These are phyloP conservation scores for Metschnikowia hibisci DNA, from an alignment of 805 yeast genomes.

Conservation along the genomic window DNA sequence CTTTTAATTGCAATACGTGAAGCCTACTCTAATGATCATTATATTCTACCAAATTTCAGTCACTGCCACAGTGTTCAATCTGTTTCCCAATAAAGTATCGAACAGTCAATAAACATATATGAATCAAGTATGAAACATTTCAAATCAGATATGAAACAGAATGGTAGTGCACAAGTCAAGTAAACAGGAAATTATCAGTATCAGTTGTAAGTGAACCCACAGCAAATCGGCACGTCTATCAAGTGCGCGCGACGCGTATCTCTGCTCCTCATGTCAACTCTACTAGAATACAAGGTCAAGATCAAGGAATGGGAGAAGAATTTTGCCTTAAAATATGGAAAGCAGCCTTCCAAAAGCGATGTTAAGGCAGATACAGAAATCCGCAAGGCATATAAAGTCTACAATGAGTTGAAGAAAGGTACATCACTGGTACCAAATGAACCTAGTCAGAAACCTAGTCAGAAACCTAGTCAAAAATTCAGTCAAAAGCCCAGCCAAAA, in stretches of 20 bases:
- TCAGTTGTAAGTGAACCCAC: too few species aligned
- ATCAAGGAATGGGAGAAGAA: conserved; percentile 41
- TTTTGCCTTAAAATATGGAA: conserved; percentile 25
- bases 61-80: too few species aligned
- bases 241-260: conserved; percentile 1
- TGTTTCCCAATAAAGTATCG: too few species aligned
- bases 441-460: neutral
- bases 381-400: conserved; percentile 30
- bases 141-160: too few species aligned
- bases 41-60: too few species aligned
- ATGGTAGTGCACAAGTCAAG: too few species aligned
- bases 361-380: conserved; percentile 29
- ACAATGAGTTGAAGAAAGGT: conserved; percentile 19
- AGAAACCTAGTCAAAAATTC: neutral
- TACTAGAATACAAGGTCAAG: conserved; percentile 12
- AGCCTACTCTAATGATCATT: too few species aligned
- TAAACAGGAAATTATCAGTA: too few species aligned
- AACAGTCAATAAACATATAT: too few species aligned
- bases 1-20: too few species aligned
- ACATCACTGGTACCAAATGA: neutral
- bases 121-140: too few species aligned
- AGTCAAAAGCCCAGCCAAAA: neutral
- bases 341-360: conserved; percentile 33
- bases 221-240: too few species aligned
- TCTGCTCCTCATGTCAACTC: conserved; percentile 7